Percentiles rank a stretch among this genome's conserved stretches.
phyloP scores from a whole-genome alignment of 129 eudicot genomes.

The Flaveria bidentis region DNA sequence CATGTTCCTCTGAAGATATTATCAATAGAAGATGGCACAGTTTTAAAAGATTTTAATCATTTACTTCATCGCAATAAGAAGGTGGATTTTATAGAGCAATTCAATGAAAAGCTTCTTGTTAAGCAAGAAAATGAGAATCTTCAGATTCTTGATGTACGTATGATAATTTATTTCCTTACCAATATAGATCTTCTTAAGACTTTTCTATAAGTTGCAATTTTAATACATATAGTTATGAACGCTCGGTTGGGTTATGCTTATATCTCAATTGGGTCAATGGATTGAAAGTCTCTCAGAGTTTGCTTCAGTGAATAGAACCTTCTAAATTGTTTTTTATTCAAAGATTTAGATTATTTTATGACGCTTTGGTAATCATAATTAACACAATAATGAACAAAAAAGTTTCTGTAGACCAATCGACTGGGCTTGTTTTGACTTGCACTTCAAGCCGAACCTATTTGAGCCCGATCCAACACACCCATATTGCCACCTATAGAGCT shows the following conservation, averaged over 20 bases:
- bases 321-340: background rate
- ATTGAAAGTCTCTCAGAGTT: too few species aligned
- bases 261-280: background rate
- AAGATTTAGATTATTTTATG: background rate
- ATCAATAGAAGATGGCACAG: slow-evolving; percentile 48
- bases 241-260: background rate
- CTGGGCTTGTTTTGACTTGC: background rate
- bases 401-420: background rate
- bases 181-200: background rate
- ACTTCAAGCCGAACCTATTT: too few species aligned
- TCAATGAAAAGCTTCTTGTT: slow-evolving; percentile 62
- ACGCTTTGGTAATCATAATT: background rate
- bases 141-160: slow-evolving; percentile 54
- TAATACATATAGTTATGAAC: background rate
- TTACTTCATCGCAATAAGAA: slow-evolving; percentile 53
- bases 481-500: too few species aligned
- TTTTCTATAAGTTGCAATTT: background rate
- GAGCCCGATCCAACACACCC: too few species aligned
- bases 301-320: background rate
- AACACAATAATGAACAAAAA: background rate
- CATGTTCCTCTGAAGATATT: slow-evolving; percentile 48
- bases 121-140: slow-evolving; percentile 63
- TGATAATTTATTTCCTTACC: slow-evolving; percentile 3
- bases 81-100: slow-evolving; percentile 58
- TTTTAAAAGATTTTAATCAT: slow-evolving; percentile 51